These are phyloP conservation scores for Wickerhamomyces sydowiorum DNA, from an alignment of 805 yeast genomes.

Conservation along the genomic window DNA sequence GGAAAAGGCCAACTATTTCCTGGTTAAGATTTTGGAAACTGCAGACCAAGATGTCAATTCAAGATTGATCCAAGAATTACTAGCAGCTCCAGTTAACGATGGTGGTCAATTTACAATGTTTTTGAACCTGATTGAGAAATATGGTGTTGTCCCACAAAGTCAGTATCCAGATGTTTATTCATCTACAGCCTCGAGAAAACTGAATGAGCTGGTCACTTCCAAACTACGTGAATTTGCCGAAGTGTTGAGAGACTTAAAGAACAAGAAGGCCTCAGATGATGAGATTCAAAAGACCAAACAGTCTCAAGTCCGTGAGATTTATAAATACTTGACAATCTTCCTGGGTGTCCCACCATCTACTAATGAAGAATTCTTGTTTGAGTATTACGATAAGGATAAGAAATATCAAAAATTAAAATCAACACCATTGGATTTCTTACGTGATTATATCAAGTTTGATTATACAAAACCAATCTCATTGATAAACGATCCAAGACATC, in stretches of 20 bases:
- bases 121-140: conserved; percentile 68
- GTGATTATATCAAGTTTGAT: conserved; percentile 46
- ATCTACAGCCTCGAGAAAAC: conserved; percentile 40
- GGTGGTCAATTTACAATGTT: conserved; percentile 92
- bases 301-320: conserved; percentile 45
- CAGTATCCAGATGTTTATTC: conserved; percentile 64
- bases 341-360: conserved; percentile 81
- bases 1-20: conserved; percentile 76
- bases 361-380: conserved; percentile 64
- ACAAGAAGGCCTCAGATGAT: conserved; percentile 16
- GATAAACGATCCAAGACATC: conserved; percentile 79
- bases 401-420: conserved; percentile 41
- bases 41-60: conserved; percentile 61
- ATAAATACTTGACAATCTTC: conserved; percentile 58
- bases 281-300: conserved; percentile 34
- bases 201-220: conserved; percentile 60
- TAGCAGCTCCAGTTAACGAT: conserved; percentile 64
- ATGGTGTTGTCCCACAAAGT: conserved; percentile 74
- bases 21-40: conserved; percentile 72
- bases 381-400: conserved; percentile 65
- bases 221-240: conserved; percentile 78
- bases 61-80: conserved; percentile 59
- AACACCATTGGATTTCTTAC: conserved; percentile 63
- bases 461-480: conserved; percentile 53
- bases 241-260: conserved; percentile 39